phyloP scores from a whole-genome alignment of 2,329 filamentous ascomycete genomes.

The Aspergillus terreus region DNA sequence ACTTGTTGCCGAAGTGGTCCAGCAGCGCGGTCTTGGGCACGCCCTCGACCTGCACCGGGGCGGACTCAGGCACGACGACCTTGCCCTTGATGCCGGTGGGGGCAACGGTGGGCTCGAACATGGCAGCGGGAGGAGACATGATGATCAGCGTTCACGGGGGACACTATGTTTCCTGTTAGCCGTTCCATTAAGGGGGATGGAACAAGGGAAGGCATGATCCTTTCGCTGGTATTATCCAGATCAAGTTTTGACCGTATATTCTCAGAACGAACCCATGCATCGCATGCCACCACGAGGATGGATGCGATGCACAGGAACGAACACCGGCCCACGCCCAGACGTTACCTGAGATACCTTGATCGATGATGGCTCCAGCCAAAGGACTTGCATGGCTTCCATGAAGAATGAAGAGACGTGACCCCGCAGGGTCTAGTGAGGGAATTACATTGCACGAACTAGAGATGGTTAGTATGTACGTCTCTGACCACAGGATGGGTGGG shows the following conservation, averaged over 20 bases:
- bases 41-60: conserved; percentile 26
- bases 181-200: conserved; percentile 37
- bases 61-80: conserved; percentile 43
- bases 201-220: conserved; percentile 79
- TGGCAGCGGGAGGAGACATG: conserved; percentile 77
- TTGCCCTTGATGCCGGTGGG: conserved; percentile 39
- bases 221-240: conserved; percentile 99
- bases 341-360: conserved; percentile 49
- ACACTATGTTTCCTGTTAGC: conserved; percentile 34
- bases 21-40: conserved; percentile 53
- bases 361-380: conserved; percentile 40
- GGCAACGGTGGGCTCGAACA: conserved; percentile 50
- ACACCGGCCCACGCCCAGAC: conserved; percentile 64
- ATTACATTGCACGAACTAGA: conserved; percentile 23
- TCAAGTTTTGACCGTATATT: conserved; percentile 95
- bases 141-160: conserved; percentile 30
- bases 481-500: conserved; percentile 1
- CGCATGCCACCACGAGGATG: conserved; percentile 3
- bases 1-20: conserved; percentile 67
- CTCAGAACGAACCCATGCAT: conserved; percentile 50
- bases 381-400: conserved; percentile 37
- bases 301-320: conserved; percentile 39
- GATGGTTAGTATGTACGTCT: conserved; percentile 8
- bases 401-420: background rate
- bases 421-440: conserved; percentile 8